Evolutionary conservation across 2,329 filamentous ascomycete species (phyloP).

Genomic region (Dothidotthia symphoricarpi): DNA sequence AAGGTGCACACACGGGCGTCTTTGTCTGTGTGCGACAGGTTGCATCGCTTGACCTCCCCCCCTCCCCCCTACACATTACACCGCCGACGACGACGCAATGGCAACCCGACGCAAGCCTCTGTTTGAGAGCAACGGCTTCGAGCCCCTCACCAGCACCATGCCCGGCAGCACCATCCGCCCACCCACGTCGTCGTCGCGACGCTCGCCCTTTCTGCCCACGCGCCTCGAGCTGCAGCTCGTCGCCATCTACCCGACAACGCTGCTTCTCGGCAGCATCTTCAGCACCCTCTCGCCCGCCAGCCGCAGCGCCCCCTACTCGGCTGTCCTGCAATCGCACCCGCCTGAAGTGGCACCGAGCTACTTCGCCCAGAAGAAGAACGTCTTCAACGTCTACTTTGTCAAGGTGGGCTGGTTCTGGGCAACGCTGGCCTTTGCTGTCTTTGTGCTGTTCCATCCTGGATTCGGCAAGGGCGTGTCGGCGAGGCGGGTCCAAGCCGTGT

Average conservation of each 20-base stretch:
- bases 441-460: constrained; percentile 67
- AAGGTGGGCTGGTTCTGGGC: constrained; percentile 96
- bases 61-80: too few species aligned
- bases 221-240: constrained; percentile 65
- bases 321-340: constrained; percentile 61
- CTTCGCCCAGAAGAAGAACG: constrained; percentile 89
- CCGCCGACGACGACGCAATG: constrained; percentile 18
- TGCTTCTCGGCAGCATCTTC: constrained; percentile 80
- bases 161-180: constrained; percentile 23
- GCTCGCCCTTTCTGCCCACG: constrained; percentile 66
- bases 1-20: too few species aligned
- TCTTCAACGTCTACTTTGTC: constrained; percentile 91
- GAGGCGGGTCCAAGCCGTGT: constrained; percentile 56
- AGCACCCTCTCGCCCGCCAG: constrained; percentile 73
- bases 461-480: constrained; percentile 46
- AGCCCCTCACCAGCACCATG: constrained; percentile 25
- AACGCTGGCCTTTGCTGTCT: constrained; percentile 68
- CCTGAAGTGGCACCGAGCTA: constrained; percentile 67
- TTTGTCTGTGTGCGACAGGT: too few species aligned
- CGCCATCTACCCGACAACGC: constrained; percentile 70
- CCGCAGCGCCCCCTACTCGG: constrained; percentile 60
- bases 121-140: constrained; percentile 12
- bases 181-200: constrained; percentile 25
- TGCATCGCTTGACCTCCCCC: too few species aligned
- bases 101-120: constrained; percentile 35